Base-by-base conservation (phyloP, 495 filamentous ascomycete species). In the Penicillium herquei region DNA sequence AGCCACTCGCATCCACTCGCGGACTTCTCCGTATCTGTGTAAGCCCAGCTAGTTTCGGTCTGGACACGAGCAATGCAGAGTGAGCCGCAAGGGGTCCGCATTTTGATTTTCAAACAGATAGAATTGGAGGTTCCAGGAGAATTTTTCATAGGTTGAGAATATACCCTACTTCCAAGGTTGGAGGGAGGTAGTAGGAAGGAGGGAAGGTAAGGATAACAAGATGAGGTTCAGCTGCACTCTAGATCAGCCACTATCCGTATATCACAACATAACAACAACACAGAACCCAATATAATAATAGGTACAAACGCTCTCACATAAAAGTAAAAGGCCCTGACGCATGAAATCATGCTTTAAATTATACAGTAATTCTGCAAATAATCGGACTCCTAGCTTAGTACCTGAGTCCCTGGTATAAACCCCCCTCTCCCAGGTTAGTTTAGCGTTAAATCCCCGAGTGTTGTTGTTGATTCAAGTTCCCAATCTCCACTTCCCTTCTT, bases 21-120 rank as follows among this genome's bases (percentile, higher is more conserved):
- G 61, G 61, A 63, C 51, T 60, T 60, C 51, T 55, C 61, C 61
- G 61, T 56, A 53, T 39, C n/a, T 16, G 41, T 16, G 41, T 58
- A 37, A 16, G 34, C 34, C 6, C 34, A 37, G 34, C 12, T 37
- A 51, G 33, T 45, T 51, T 53, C 49, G 37, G 53, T 46, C 55
- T 42, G 35, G 51, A 62, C 59, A 62, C 59, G 59, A 62, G 59
- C 46, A 60, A 30, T 63, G 59, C 59, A 60, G 62, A 59, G 64
- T 67, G 61, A 67, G 61, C 64, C 64, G 64, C 64, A 67, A 67
- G 64, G 64, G 61, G 56, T n/a, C 46, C 45, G 46, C 18, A 46
- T 8, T 16, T 60, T 46, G 47, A 21, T 54, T 39, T 49, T 45
- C 50, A 54, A 31, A 39, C 39, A 52, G 17, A 46, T 10, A 18